Base-by-base conservation (phyloP, 1,284 basidiomycete genomes). In the Trametes versicolor region DNA sequence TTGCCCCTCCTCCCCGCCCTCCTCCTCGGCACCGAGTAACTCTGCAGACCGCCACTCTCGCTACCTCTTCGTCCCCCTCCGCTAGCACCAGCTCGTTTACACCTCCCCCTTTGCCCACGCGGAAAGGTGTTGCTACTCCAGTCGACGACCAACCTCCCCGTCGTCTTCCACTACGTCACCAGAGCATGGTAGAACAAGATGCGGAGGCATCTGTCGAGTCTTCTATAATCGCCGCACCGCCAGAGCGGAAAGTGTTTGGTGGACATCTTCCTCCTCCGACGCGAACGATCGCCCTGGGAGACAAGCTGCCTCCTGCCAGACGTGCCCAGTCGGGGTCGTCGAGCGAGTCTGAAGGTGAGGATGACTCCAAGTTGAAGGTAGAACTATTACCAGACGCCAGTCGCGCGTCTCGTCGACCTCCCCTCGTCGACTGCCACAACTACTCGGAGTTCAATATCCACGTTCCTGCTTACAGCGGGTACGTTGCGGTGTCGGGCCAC, bases 351-450 rank as follows among this genome's bases (percentile, higher is more conserved):
- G 74, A 72, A 34, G 75, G 75, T 41, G 76, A 78, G 23, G 78
- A 79, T 13, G 67, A 78, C 12, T 50, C 70, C 13, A 77, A 75
- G 65, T 63, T 69, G 29, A 75, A 74, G 60, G 66, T 86, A 0
- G 92, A 96, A 64, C 82, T 87, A 23, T 85, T 95, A 60, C 95
- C 96, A 0, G 95, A 97, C 75, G 84, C 88, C 10, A 94, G 90
- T 53, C 85, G 87, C 52, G 91, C 95, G 1, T 97, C 94, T 27
- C 87, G 95, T 9, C 86, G 91, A 0, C 91, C 92, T 1, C 96
- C 96, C 0, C 70, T 64, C 52, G 71, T 78, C 70, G 77, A 72
- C 47, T 83, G 77, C 52, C 85, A 83, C 70, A 76, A 79, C 43
- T 81, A 83, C 69, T 75, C 82, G 64, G 75, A 84, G 60, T 77